phyloP scores from a whole-genome alignment of 768 basidiomycete genomes.

The Brasilioporus rufonigricans region DNA sequence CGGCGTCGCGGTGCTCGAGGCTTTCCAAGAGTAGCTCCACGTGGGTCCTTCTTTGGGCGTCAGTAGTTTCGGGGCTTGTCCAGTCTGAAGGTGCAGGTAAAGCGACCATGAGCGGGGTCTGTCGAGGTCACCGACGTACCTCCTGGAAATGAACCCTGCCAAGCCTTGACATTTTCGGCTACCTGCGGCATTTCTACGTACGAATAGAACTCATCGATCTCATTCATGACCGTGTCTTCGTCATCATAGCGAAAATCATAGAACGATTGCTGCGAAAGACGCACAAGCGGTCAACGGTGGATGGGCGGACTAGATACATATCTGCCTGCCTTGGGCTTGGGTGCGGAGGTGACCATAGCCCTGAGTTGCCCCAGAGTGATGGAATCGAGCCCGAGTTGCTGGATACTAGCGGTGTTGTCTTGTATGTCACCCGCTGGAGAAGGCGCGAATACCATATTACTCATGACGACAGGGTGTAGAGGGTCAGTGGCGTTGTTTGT shows the following conservation, averaged over 20 bases:
- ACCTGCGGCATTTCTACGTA: conserved; percentile 95
- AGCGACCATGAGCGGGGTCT: not conserved
- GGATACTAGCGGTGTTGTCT: conserved; percentile 27
- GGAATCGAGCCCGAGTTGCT: conserved; percentile 57
- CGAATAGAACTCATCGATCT: conserved; percentile 97
- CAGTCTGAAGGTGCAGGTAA: conserved; percentile 54
- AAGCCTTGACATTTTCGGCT: conserved; percentile 81
- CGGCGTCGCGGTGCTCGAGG: conserved; percentile 82
- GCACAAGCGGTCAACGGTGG: conserved; percentile 18
- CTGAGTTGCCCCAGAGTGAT: conserved; percentile 82
- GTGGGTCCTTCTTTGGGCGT: conserved; percentile 63
- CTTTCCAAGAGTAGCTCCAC: conserved; percentile 82
- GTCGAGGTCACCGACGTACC: conserved; percentile 43
- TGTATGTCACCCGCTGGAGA: conserved; percentile 30
- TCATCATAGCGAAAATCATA: conserved; percentile 96
- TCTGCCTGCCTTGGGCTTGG: conserved; percentile 68
- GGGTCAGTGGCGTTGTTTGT: conserved; percentile 18
- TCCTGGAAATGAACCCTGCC: conserved; percentile 79
- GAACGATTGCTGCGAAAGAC: conserved; percentile 62
- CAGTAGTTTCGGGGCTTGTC: conserved; percentile 58
- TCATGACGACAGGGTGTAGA: conserved; percentile 10
- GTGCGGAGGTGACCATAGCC: conserved; percentile 63
- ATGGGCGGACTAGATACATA: conserved; percentile 6
- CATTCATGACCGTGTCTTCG: conserved; percentile 93
- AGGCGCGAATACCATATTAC: conserved; percentile 34